Evolutionary conservation across 139 green algal genomes (phyloP).

Genomic region (Dunaliella sp.): DNA sequence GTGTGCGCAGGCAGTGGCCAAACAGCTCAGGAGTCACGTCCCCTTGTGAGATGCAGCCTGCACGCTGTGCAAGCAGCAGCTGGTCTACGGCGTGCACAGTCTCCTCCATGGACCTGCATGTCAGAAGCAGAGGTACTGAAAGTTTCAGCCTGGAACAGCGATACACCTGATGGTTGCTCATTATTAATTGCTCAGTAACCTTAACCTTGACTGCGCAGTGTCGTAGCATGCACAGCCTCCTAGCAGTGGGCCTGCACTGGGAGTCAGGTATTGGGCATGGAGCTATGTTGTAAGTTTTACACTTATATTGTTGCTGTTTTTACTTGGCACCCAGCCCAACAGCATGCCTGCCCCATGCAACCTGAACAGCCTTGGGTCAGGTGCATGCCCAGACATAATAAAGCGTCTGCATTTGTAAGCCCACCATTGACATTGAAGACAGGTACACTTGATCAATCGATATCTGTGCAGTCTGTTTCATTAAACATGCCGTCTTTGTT

Average conservation of each 20-base stretch:
- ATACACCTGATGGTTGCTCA: not conserved
- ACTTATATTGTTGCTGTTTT: no score
- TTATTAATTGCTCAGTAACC: not conserved
- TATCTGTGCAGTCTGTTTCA: no score
- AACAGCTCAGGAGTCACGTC: constrained; percentile 41
- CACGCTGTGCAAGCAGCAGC: constrained; percentile 19
- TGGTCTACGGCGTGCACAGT: constrained; percentile 46
- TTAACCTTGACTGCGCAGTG: not conserved
- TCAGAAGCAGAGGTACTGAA: not conserved
- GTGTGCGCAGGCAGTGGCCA: constrained; percentile 44
- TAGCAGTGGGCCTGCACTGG: not conserved
- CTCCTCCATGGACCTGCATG: constrained; percentile 60
- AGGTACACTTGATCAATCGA: no score
- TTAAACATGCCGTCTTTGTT: no score
- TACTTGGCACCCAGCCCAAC: no score
- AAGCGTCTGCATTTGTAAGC: no score
- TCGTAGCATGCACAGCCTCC: not conserved
- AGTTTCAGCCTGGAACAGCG: not conserved
- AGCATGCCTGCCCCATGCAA: no score
- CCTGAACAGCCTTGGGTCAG: no score
- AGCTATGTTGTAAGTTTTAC: not conserved
- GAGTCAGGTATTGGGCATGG: not conserved
- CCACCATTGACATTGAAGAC: no score
- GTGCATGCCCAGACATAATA: no score
- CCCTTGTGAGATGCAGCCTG: constrained; percentile 13